Evolutionary conservation across 2,329 filamentous ascomycete species (phyloP).

Genomic region (Leptoxyphium fumago): DNA sequence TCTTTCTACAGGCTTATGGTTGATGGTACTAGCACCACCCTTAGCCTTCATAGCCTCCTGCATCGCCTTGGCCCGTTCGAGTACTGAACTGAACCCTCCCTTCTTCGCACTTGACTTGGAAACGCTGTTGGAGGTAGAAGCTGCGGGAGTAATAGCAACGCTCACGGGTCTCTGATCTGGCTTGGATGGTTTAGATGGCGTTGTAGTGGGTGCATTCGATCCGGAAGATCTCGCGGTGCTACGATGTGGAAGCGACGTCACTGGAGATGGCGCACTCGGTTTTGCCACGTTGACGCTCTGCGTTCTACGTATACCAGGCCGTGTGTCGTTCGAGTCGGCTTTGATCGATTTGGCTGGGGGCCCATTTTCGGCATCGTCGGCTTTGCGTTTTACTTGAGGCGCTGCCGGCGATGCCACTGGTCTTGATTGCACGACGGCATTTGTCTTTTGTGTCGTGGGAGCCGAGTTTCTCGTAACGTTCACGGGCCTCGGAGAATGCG

Average conservation of each 20-base stretch:
- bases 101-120: constrained; percentile 38
- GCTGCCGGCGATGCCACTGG: constrained; percentile 7
- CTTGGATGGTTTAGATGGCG: constrained; percentile 3
- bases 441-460: no score
- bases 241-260: constrained; percentile 8
- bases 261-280: constrained; percentile 15
- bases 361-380: constrained; percentile 22
- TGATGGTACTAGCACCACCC: constrained; percentile 54
- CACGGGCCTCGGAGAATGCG: no score
- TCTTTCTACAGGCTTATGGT: constrained; percentile 59
- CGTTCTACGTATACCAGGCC: background rate
- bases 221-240: constrained; percentile 5
- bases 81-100: constrained; percentile 60
- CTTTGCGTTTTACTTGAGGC: constrained; percentile 20
- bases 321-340: constrained; percentile 13
- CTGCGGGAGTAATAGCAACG: background rate
- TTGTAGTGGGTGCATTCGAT: constrained; percentile 7
- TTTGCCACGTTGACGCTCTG: constrained; percentile 3
- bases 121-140: constrained; percentile 7
- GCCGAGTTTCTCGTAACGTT: no score
- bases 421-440: background rate
- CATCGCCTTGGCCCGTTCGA: constrained; percentile 55
- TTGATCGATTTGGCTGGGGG: constrained; percentile 19
- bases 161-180: constrained; percentile 4
- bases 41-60: constrained; percentile 43